Evolutionary conservation across 345 rosid species (phyloP).

Genomic region (Xanthoceras sorbifolium): DNA sequence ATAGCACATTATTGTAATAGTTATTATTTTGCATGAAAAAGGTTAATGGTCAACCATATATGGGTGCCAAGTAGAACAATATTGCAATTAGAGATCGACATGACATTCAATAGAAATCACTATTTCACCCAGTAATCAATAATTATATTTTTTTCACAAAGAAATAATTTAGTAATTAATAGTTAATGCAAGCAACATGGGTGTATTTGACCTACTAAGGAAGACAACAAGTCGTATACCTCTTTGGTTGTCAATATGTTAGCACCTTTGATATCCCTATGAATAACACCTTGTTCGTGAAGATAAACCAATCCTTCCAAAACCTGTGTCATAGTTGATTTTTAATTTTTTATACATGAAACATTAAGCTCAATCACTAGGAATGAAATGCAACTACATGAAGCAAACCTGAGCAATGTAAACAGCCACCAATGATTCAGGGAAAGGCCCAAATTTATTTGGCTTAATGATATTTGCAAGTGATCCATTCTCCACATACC

Average conservation of each 20-base stretch:
- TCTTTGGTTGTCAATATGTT: constrained; percentile 98
- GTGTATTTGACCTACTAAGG: constrained; percentile 1
- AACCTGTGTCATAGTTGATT: constrained; percentile 53
- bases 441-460: constrained; percentile 98
- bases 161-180: background rate
- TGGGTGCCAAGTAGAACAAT: background rate
- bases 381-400: constrained; percentile 29
- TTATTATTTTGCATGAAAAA: background rate
- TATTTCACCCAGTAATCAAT: background rate
- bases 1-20: background rate
- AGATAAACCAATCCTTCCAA: constrained; percentile 96
- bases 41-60: background rate
- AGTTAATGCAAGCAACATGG: background rate
- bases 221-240: constrained; percentile 42
- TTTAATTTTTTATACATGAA: constrained; percentile 28
- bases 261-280: constrained; percentile 99
- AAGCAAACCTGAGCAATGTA: constrained; percentile 96
- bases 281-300: constrained; percentile 99
- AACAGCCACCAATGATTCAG: constrained; percentile 94
- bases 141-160: background rate
- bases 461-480: constrained; percentile 99
- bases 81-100: background rate
- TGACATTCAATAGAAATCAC: background rate
- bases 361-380: constrained; percentile 9
- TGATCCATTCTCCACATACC: constrained; percentile 99